Base-by-base conservation (phyloP, 306 rosid genomes). In the Cicer yamashitae region DNA sequence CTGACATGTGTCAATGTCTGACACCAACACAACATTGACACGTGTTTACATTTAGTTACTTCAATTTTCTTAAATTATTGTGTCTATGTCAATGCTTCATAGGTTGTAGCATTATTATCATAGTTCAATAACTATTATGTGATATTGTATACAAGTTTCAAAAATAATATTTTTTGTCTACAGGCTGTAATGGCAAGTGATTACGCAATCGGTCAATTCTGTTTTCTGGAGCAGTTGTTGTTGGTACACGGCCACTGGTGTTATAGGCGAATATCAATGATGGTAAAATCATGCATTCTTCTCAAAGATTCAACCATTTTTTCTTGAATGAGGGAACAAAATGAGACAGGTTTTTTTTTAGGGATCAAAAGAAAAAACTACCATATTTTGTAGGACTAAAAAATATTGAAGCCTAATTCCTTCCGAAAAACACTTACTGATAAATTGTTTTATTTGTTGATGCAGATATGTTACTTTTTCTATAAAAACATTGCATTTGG, bases 181-280 rank as follows among this genome's bases (percentile, higher is more conserved):
- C 89, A 91, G 97, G 98, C 98, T 80, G 91, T 88, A 74, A 93
- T 93, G 98, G 97, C 98, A 45, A 89, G 98, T 85, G 98, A 93
- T 83, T 93, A 83, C 83, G 43, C 96, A 40, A 84, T 93, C 61
- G 93, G 89, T 67, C 96, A 93, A 71, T 93, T 93, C 63, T 85
- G 87, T 66, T 91, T 88, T 82, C 81, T 93, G 81, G 98, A 93
- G 84, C 93, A 92, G 7, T 82, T 93, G 75, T 87, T 93, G 87
- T 76, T 91, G 88, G 93, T 93, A 15, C 97, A 93, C 45, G 98
- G 98, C 54, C 97, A 93, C 66, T 91, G 98, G 98, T 93, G 98
- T 74, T 91, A 93, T 76, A 83, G 98, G 57, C 81, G 96, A 78
- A 93, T 91, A 79, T 83, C 97, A 51, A 85, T 91, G 98, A 91